Evolutionary conservation across 2,329 filamentous ascomycete genomes (phyloP).

Genomic region (Sphaerulina musiva): DNA sequence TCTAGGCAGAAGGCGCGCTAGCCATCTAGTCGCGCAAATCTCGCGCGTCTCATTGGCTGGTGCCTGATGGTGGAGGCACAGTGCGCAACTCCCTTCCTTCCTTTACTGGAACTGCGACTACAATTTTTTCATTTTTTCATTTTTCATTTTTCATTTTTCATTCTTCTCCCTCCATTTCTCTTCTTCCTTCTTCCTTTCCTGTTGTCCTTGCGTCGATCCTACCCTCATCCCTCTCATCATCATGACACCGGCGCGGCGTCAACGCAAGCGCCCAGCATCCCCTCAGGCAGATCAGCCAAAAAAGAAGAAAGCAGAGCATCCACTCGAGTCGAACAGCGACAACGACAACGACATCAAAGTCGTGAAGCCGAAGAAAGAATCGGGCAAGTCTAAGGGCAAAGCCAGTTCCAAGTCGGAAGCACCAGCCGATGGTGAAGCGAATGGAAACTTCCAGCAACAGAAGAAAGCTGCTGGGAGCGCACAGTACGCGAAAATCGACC

Average conservation of each 20-base stretch:
- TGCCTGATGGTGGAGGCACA: not conserved
- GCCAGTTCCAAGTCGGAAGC: slow-evolving; percentile 6
- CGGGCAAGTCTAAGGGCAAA: slow-evolving; percentile 14
- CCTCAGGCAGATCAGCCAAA: slow-evolving; percentile 11
- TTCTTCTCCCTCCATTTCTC: too few relatives aligned
- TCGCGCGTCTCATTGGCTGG: not conserved
- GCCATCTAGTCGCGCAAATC: not conserved
- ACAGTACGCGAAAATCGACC: slow-evolving; percentile 41
- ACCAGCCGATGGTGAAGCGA: slow-evolving; percentile 10
- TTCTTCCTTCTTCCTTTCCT: too few relatives aligned
- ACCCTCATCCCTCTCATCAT: not conserved
- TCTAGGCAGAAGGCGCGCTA: not conserved
- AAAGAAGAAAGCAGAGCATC: slow-evolving; percentile 12
- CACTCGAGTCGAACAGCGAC: slow-evolving; percentile 1
- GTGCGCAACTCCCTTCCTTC: too few relatives aligned
- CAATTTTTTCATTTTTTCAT: too few relatives aligned
- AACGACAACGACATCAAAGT: slow-evolving; percentile 4
- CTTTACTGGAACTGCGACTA: too few relatives aligned
- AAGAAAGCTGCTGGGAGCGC: slow-evolving; percentile 25
- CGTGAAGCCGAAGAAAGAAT: slow-evolving; percentile 4
- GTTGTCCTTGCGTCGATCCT: not conserved
- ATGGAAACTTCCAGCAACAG: not conserved
- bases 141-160: too few relatives aligned
- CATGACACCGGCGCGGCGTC: slow-evolving; percentile 8
- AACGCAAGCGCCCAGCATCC: slow-evolving; percentile 14